Conservation (phyloP, 208 protist species). For the Entamoeba nuttalli region DNA sequence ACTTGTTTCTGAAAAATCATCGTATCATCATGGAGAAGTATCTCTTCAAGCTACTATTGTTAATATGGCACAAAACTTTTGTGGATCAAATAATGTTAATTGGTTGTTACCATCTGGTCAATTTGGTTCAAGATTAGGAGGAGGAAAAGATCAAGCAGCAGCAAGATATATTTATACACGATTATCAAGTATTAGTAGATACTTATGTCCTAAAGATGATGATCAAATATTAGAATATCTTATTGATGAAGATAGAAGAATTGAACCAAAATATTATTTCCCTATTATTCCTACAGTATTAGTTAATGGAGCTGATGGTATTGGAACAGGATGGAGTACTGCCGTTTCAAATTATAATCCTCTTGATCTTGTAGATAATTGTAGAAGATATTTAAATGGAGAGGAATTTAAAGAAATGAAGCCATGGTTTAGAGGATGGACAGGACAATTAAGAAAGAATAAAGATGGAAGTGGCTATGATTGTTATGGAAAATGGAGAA, state of each 20-base stretch:
- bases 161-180: constrained; percentile 96
- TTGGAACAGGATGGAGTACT: constrained; percentile 95
- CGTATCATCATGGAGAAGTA: constrained; percentile 99
- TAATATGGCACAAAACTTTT: constrained; percentile 81
- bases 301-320: constrained; percentile 92
- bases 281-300: constrained; percentile 95
- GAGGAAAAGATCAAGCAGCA: constrained; percentile 89
- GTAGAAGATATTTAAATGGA: constrained; percentile 58
- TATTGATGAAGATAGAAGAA: constrained; percentile 88
- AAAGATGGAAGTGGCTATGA: constrained; percentile 49
- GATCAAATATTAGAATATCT: constrained; percentile 87
- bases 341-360: constrained; percentile 92
- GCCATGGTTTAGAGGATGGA: constrained; percentile 93
- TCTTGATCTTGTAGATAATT: constrained; percentile 71
- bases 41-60: constrained; percentile 89
- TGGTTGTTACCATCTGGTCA: constrained; percentile 85
- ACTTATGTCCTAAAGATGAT: constrained; percentile 69
- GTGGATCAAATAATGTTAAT: constrained; percentile 91
- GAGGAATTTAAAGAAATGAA: constrained; percentile 50
- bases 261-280: constrained; percentile 95
- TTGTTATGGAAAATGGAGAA: constrained; percentile 58
- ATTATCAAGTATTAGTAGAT: constrained; percentile 71
- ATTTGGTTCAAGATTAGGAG: constrained; percentile 90
- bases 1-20: constrained; percentile 92
- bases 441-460: constrained; percentile 51